phyloP scores from a whole-genome alignment of 1,284 basidiomycete species.

The Xerocomus alliaceus region DNA sequence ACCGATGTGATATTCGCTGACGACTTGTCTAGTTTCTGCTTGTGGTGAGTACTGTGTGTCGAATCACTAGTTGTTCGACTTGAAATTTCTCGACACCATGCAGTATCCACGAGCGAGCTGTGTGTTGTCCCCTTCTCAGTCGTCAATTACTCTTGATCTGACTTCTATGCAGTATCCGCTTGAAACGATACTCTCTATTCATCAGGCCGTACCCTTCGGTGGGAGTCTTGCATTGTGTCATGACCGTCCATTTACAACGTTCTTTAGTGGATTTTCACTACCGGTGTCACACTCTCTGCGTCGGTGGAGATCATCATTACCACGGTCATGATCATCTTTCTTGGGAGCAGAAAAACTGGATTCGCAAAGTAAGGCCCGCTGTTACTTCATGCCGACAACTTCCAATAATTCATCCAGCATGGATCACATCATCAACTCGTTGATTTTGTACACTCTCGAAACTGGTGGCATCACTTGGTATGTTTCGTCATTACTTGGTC shows the following conservation, averaged over 20 bases:
- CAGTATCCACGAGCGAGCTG: conserved; percentile 42
- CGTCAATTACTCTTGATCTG: not conserved
- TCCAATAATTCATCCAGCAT: conserved; percentile 43
- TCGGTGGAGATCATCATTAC: conserved; percentile 60
- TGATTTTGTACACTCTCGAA: conserved; percentile 61
- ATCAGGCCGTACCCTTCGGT: conserved; percentile 41
- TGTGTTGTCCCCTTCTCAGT: conserved; percentile 15
- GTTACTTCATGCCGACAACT: not conserved
- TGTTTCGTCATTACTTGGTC: not conserved
- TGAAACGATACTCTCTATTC: conserved; percentile 39
- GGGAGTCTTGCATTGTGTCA: not conserved
- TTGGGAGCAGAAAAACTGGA: conserved; percentile 50
- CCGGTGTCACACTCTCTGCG: conserved; percentile 58
- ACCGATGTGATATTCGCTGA: conserved; percentile 1
- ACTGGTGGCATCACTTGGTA: conserved; percentile 58
- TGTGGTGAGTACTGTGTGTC: conserved; percentile 27
- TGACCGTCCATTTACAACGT: not conserved
- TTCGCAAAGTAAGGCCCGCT: conserved; percentile 45
- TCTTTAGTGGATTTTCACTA: conserved; percentile 58
- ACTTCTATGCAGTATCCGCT: conserved; percentile 25
- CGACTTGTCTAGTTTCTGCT: conserved; percentile 30
- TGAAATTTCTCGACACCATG: not conserved
- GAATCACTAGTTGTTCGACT: not conserved
- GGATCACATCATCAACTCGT: conserved; percentile 54
- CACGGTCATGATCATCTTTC: conserved; percentile 52